These are phyloP conservation scores for Tricholoma flavovirens DNA, from an alignment of 768 basidiomycete genomes.

Conservation along the genomic window DNA sequence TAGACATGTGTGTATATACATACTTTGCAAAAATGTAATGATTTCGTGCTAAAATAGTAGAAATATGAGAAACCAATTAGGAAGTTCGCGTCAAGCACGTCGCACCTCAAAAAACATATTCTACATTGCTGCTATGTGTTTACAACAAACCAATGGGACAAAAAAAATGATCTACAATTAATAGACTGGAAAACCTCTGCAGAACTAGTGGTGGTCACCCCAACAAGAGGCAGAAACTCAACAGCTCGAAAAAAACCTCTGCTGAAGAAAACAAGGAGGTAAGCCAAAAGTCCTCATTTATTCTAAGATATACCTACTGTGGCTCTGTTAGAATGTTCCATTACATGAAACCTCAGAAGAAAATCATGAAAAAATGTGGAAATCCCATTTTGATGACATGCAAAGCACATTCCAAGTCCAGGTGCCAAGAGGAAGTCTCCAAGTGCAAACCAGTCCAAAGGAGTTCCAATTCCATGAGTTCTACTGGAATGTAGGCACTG, in stretches of 20 bases:
- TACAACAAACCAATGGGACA: neutral
- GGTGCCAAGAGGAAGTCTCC: neutral
- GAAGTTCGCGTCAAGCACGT: neutral
- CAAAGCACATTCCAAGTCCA: neutral
- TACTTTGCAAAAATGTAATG: neutral
- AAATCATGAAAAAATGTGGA: neutral
- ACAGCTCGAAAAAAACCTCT: neutral
- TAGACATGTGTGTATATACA: neutral
- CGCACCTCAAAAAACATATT: neutral
- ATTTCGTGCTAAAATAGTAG: neutral
- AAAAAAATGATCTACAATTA: neutral
- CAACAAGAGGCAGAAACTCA: neutral
- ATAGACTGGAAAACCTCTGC: neutral
- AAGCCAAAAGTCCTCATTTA: neutral
- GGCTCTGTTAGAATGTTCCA: neutral
- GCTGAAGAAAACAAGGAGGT: neutral
- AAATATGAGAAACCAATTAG: neutral
- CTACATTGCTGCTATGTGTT: neutral
- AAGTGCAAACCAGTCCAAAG: neutral
- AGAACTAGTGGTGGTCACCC: neutral
- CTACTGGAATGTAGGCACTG: neutral
- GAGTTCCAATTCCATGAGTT: neutral
- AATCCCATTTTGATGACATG: neutral
- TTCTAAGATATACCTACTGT: neutral
- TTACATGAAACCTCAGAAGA: neutral